Evolutionary conservation across 192 early-diverging fungal genomes (phyloP).

Genomic region (Phycomyces blakesleeanus): DNA sequence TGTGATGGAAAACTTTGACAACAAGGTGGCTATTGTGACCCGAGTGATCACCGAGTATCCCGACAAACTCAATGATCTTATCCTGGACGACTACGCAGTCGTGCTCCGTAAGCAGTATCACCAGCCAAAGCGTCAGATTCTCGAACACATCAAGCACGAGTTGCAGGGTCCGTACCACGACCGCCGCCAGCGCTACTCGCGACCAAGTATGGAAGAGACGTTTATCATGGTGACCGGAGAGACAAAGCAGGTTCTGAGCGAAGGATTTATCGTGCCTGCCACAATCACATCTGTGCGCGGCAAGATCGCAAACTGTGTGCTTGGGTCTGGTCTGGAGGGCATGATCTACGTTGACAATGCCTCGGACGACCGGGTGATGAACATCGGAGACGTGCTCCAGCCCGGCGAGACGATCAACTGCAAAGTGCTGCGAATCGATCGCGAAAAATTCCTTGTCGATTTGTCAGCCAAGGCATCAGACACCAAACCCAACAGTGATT

Average conservation of each 20-base stretch:
- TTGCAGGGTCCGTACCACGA: constrained; percentile 80
- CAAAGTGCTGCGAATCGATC: constrained; percentile 77
- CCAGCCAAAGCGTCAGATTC: constrained; percentile 75
- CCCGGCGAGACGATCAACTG: constrained; percentile 72
- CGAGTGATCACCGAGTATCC: constrained; percentile 75
- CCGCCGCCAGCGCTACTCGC: constrained; percentile 55
- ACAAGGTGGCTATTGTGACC: constrained; percentile 71
- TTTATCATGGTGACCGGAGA: constrained; percentile 89
- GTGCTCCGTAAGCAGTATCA: constrained; percentile 72
- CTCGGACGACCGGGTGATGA: constrained; percentile 52
- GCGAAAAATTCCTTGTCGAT: constrained; percentile 72
- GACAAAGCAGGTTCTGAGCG: constrained; percentile 61
- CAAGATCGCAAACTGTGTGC: constrained; percentile 67
- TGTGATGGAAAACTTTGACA: constrained; percentile 62
- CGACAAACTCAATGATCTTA: constrained; percentile 79
- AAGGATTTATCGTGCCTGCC: constrained; percentile 65
- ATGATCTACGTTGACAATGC: constrained; percentile 66
- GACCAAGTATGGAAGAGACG: constrained; percentile 53
- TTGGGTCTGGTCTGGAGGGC: constrained; percentile 83
- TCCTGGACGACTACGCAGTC: constrained; percentile 86
- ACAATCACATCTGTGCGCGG: constrained; percentile 68
- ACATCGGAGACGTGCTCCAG: constrained; percentile 54
- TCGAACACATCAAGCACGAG: constrained; percentile 86
- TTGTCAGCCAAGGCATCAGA: constrained; percentile 65
- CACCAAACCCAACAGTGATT: constrained; percentile 41